Evolutionary conservation across 2,329 filamentous ascomycete genomes (phyloP).

Genomic region (Microsporum ferrugineum): DNA sequence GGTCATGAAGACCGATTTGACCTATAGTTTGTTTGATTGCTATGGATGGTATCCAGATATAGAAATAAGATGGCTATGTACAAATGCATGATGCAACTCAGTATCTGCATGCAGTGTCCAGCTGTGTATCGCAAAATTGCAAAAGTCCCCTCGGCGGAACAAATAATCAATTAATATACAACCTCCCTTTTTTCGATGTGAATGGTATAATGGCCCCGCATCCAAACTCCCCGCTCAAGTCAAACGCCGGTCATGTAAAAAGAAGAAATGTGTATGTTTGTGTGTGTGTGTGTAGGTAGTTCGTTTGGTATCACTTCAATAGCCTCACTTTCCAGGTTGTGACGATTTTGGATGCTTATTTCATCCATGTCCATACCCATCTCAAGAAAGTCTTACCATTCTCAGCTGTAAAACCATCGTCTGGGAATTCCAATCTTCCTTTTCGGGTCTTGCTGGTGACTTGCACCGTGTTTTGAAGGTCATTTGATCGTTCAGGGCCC

Average conservation of each 20-base stretch:
- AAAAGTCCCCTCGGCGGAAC: background rate
- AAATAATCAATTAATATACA: background rate
- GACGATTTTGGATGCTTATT: slow-evolving; percentile 15
- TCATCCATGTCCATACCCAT: slow-evolving; percentile 33
- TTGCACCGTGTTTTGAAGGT: slow-evolving; percentile 30
- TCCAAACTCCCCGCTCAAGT: background rate
- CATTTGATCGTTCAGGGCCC: slow-evolving; percentile 28
- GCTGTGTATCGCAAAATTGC: background rate
- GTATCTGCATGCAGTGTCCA: background rate
- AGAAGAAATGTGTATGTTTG: background rate
- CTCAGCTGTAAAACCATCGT: slow-evolving; percentile 24
- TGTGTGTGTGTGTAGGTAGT: too few species aligned
- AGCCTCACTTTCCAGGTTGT: background rate
- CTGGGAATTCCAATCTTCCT: slow-evolving; percentile 29
- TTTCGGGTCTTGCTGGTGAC: slow-evolving; percentile 24
- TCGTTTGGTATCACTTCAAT: background rate
- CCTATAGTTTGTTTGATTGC: background rate
- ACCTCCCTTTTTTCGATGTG: background rate
- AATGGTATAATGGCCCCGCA: background rate
- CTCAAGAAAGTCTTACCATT: slow-evolving; percentile 22
- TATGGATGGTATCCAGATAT: background rate
- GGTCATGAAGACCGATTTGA: background rate
- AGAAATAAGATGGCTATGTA: background rate
- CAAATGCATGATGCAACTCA: background rate
- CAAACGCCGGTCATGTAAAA: background rate